Base-by-base conservation (phyloP, 2,329 filamentous ascomycete genomes). In the Amauroascus verrucosus region DNA sequence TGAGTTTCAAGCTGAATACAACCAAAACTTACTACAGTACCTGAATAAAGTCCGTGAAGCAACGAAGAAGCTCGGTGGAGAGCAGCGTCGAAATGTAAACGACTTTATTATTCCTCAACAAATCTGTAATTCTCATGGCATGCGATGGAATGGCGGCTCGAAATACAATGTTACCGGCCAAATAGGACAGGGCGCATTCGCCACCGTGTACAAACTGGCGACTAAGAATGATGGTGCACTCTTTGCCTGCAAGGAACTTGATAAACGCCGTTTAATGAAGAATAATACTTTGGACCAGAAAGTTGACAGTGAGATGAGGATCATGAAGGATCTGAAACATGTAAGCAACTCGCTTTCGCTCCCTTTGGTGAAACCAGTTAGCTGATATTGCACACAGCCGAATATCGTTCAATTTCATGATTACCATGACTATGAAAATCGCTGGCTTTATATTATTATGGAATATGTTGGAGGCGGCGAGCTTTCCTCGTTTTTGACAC, bases 371-470 rank as follows among this genome's bases (percentile, higher is more conserved):
- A 14, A 35, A 44, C 7, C 18, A n/a, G 26, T 6, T 48, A 43
- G 30, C 40, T 51, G 49, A 54, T 32, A 37, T 20, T 33, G 20
- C 4, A 11, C 44, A 13, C 30, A 88, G 84, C 80, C 82, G 1
- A 91, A 97, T 62, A 90, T 98, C 61, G 91, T 98, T 40, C 81
- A 86, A 58, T 98, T 93, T 64, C 81, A 94, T 53, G 89, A 95
- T 62, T 87, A 93, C 64, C 80, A 93, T 60, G 89, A 95, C 59
- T 84, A 86, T 74, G 81, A 83, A 43, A 77, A 86, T 37, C 76
- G 68, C n/a, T 77, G 89, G 65, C 77, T 96, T 3, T 90, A 96
- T 66, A 95, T 98, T 67, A 91, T 97, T 65, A 98, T 98, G 93
- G 93, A 98, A 64, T 95, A 80, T 61, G 81, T 97, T 13, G 79